Evolutionary conservation across 208 protist genomes (phyloP).

Genomic region (Trypanosoma avium): DNA sequence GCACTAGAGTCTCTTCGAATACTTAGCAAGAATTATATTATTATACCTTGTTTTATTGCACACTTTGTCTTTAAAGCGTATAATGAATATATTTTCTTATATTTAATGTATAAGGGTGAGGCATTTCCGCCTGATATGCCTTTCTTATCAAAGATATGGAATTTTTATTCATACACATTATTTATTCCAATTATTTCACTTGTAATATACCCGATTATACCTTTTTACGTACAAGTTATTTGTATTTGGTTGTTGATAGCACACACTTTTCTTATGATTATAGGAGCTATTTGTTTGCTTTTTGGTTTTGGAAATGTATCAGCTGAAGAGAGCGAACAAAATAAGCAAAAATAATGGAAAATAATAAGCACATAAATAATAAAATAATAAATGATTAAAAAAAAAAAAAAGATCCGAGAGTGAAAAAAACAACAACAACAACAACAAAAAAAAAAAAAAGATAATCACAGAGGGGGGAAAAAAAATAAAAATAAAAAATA

Average conservation of each 20-base stretch:
- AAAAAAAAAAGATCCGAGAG: not conserved
- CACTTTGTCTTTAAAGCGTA: conserved; percentile 48
- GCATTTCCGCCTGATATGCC: conserved; percentile 27
- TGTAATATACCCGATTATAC: conserved; percentile 33
- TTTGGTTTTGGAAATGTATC: not conserved
- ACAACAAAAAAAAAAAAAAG: not conserved
- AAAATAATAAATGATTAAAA: not conserved
- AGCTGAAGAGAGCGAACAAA: no score
- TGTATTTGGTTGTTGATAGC: conserved; percentile 20
- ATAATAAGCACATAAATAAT: not conserved
- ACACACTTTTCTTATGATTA: conserved; percentile 16
- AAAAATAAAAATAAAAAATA: not conserved
- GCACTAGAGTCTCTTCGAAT: conserved; percentile 29
- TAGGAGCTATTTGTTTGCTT: not conserved
- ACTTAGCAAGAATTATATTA: conserved; percentile 41
- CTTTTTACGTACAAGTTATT: conserved; percentile 33
- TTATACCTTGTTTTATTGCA: conserved; percentile 39
- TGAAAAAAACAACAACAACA: not conserved
- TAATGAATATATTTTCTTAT: conserved; percentile 38
- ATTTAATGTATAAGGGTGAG: conserved; percentile 28
- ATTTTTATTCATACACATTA: conserved; percentile 36
- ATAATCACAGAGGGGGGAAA: no score
- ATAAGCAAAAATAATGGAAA: no score
- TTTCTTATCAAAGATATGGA: conserved; percentile 28
- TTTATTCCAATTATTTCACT: conserved; percentile 30